Evolutionary conservation across 371 early-diverging fungal genomes (phyloP).

Genomic region (Conidiobolus incongruus): DNA sequence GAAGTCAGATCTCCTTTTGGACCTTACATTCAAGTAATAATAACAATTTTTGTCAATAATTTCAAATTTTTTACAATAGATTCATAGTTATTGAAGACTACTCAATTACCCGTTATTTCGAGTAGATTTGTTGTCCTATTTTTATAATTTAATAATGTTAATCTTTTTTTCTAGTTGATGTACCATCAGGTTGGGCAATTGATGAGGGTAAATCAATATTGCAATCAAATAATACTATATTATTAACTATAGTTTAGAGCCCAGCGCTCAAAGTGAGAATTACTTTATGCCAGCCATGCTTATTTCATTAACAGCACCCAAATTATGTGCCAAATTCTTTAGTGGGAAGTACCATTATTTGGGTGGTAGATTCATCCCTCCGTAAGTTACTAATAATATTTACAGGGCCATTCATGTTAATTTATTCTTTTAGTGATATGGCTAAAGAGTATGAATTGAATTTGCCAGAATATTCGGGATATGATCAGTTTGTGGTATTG

Average conservation of each 20-base stretch:
- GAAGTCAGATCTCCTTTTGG: conserved; percentile 60
- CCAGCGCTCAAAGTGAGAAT: not conserved
- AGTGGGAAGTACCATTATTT: conserved; percentile 57
- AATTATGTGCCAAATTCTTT: conserved; percentile 39
- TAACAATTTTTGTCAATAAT: not conserved
- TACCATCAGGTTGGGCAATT: conserved; percentile 90
- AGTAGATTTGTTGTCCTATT: not conserved
- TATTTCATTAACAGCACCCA: conserved; percentile 80
- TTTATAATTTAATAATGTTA: not conserved
- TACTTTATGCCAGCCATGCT: conserved; percentile 52
- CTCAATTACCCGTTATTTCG: not conserved
- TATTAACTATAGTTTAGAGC: not conserved
- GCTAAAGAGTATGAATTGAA: too few species aligned
- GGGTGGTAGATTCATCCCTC: conserved; percentile 74
- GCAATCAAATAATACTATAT: not conserved
- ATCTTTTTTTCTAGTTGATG: conserved; percentile 31
- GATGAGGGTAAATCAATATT: conserved; percentile 29
- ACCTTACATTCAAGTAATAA: conserved; percentile 24
- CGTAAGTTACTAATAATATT: too few species aligned
- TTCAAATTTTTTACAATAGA: not conserved
- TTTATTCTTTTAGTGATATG: too few species aligned
- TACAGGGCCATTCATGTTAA: too few species aligned
- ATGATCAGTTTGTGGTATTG: too few species aligned
- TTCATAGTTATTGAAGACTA: not conserved
- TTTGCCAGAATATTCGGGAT: too few species aligned